These are phyloP conservation scores for Coemansia sp. DNA, from an alignment of 192 early-diverging fungal species.

Conservation along the genomic window DNA sequence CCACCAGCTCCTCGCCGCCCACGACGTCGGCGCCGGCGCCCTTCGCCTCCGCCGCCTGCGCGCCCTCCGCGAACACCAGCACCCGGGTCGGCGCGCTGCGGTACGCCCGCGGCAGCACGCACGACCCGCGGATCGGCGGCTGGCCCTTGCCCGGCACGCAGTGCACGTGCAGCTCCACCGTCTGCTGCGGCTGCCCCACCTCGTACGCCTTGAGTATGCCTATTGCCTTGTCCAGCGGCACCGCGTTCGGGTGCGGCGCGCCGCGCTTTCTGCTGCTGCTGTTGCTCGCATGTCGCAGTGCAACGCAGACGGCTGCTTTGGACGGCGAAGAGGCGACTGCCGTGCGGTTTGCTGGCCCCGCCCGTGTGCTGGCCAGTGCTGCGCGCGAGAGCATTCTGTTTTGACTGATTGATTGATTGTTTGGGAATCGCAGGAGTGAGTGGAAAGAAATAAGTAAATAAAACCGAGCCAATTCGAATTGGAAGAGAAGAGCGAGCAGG, in stretches of 20 bases:
- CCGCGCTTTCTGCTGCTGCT: conserved; percentile 25
- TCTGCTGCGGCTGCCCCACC: conserved; percentile 64
- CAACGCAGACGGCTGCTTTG: background rate
- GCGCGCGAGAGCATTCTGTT: background rate
- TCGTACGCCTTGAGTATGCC: conserved; percentile 64
- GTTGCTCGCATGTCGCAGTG: background rate
- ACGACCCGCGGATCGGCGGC: conserved; percentile 79
- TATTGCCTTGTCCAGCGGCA: conserved; percentile 55
- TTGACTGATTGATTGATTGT: background rate
- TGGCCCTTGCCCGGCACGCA: conserved; percentile 73
- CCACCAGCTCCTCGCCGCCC: conserved; percentile 85
- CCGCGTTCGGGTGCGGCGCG: conserved; percentile 51
- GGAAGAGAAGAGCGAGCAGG: no score
- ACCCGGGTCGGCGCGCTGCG: conserved; percentile 53
- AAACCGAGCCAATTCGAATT: no score
- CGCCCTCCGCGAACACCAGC: conserved; percentile 88
- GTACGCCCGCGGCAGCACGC: conserved; percentile 70
- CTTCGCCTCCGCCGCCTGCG: conserved; percentile 77
- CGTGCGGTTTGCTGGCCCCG: no score
- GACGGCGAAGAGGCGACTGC: no score
- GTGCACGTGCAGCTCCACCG: conserved; percentile 71
- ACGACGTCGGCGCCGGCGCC: conserved; percentile 81
- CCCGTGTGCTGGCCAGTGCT: background rate
- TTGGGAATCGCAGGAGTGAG: background rate
- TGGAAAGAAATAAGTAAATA: background rate